phyloP scores from a whole-genome alignment of 1,284 basidiomycete species.

The Testicularia cyperi region DNA sequence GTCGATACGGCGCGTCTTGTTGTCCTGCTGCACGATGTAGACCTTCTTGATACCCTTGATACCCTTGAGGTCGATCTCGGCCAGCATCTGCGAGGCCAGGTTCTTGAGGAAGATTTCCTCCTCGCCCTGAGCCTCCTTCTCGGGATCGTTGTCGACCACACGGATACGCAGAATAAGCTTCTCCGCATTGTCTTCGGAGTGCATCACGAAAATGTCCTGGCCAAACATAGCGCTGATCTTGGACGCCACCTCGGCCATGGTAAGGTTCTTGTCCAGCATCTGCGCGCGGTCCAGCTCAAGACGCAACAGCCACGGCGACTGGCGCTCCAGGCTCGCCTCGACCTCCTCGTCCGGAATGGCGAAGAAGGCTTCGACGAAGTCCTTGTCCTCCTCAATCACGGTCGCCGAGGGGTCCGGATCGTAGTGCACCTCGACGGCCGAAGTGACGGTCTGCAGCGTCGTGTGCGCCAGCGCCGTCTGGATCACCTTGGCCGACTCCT shows the following conservation, averaged over 20 bases:
- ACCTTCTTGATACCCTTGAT: constrained; percentile 88
- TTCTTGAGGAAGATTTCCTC: constrained; percentile 97
- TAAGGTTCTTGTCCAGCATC: constrained; percentile 95
- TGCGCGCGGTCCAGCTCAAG: constrained; percentile 94
- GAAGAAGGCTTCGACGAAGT: constrained; percentile 99
- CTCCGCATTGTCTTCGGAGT: constrained; percentile 97
- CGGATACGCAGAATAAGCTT: constrained; percentile 96
- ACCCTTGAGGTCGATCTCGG: constrained; percentile 87
- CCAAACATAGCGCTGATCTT: constrained; percentile 93
- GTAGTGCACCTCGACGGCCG: constrained; percentile 96
- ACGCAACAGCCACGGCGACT: constrained; percentile 96
- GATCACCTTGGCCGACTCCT: constrained; percentile 74
- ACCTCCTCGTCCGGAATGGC: constrained; percentile 97
- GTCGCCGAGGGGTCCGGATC: constrained; percentile 90
- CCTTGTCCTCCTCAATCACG: constrained; percentile 90
- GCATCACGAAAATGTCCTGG: constrained; percentile 94
- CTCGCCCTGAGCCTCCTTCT: constrained; percentile 89
- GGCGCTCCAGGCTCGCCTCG: constrained; percentile 82
- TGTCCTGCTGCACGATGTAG: constrained; percentile 86
- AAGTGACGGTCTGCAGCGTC: constrained; percentile 89
- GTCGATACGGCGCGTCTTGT: constrained; percentile 64
- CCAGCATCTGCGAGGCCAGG: constrained; percentile 92
- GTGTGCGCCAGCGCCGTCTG: constrained; percentile 93
- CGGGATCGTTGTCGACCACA: constrained; percentile 76
- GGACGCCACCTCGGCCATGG: constrained; percentile 92